Evolutionary conservation across 495 filamentous ascomycete genomes (phyloP), one percentile per base, ranked within the genome.

Genomic region (Trichoderma parareesei): DNA sequence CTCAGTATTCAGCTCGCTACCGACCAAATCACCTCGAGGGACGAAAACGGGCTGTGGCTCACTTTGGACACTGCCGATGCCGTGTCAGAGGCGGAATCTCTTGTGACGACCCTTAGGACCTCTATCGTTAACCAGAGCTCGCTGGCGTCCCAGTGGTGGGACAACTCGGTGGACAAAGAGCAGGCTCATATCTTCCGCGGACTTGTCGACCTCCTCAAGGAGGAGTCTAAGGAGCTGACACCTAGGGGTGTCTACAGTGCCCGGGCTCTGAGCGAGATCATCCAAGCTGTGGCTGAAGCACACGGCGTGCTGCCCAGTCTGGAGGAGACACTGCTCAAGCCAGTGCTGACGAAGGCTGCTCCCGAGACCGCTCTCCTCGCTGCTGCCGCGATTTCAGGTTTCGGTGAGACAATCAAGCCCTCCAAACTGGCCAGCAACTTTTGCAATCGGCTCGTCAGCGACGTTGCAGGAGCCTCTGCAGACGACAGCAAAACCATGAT

Each of bases 21-120:
- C 8, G 82, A 85, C 60, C 78, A 83, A 61, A 62, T 82, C 33
- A 75, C 75, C 13, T 38, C 77, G 5, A 67, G 66, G 55, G 63
- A 70, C n/a, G 44, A 71, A 3, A 65, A 73, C 43, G 70, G 68
- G 2, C 69, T 81, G 27, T 82, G 78, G 80, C 61, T 27, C 7
- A 65, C 69, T 11, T 46, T 71, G 37, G 67, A 68, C 6, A 65
- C 67, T 5, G 70, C 78, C 1, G 83, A 87, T 37, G 70, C 79
- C 40, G 82, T 87, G 53, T 76, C 77, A 2, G 89, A 89, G 38
- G 81, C 87, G 16, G 70, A 87, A 46, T 82, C 87, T 3, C 79
- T 89, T 59, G 75, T 91, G 20, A 78, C 78, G 10, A 78, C 86
- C 16, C 43, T 44, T n/a, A 80, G 82, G 35, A 83, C 84, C 38